Evolutionary conservation across 495 filamentous ascomycete genomes (phyloP), one percentile per base, ranked within the genome.

Genomic region (Trichocladium uniseriatum): DNA sequence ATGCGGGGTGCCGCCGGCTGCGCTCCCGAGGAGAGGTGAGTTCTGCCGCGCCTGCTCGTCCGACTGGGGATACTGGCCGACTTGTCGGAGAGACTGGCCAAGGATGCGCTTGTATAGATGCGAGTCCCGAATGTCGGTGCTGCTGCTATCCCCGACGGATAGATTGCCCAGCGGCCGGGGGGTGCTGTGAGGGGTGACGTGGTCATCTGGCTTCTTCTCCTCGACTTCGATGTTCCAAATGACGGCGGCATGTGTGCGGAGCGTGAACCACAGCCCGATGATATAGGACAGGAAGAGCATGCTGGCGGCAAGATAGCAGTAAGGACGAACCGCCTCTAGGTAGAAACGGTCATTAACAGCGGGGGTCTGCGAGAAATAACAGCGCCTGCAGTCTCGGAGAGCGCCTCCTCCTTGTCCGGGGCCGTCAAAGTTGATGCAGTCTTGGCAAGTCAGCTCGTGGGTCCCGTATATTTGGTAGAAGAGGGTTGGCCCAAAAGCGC

Each of bases 391-490:
- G 65, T 97, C 89, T 18, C 73, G 41, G 2, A 57, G 62, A 32
- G 64, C 60, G 19, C 58, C 60, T 22, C 59, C 60, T 18, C 57
- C 57, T 11, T 56, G 68, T 44, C 59, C 59, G 11, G 69, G 48
- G 19, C 67, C 68, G 53, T 69, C 62, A 34, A 69, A 63, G 29
- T 74, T 69, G 43, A 72, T 62, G 68, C 92, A 98, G 50, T 82
- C 77, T 63, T 83, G 80, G 65, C 92, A 98, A 45, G 83, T 89
- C 28, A 98, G 74, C 71, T 98, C 89, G 62, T 98, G 94, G 49
- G 89, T 94, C 49, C 92, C 92, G 69, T 95, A 97, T 37, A 99
- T 95, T 58, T 97, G 89, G 67, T 96, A 99, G 69, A 99, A 99
- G n/a, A 97, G 73, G 0, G 92, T 97, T 5, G 92, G 92, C 1